These are phyloP conservation scores for Pleurostoma richardsiae DNA, from an alignment of 2,329 filamentous ascomycete species.

Conservation along the genomic window DNA sequence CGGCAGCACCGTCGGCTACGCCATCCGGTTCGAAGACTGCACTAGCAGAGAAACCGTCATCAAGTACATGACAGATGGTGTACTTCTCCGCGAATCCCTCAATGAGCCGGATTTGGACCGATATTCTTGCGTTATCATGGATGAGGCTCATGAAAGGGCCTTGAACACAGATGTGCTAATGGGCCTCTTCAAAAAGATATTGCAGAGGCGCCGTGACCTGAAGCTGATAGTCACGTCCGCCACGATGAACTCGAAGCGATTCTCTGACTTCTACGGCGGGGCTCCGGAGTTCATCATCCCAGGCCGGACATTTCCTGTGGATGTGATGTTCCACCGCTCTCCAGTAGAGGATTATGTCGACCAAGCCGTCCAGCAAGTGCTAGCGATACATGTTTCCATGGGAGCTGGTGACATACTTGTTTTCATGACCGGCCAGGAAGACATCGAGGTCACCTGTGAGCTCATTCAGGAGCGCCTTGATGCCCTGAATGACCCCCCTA, in stretches of 20 bases:
- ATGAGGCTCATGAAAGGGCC: slow-evolving; percentile 95
- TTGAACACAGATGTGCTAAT: slow-evolving; percentile 96
- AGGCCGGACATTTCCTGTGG: slow-evolving; percentile 92
- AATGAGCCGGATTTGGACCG: slow-evolving; percentile 90
- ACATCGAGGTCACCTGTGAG: slow-evolving; percentile 96
- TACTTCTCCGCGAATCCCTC: slow-evolving; percentile 86
- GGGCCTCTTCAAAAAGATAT: slow-evolving; percentile 95
- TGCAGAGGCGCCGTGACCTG: slow-evolving; percentile 81
- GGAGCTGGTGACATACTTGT: slow-evolving; percentile 89
- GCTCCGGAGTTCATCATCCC: slow-evolving; percentile 96
- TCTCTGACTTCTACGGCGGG: slow-evolving; percentile 92
- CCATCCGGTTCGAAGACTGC: slow-evolving; percentile 97
- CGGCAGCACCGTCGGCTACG: slow-evolving; percentile 86
- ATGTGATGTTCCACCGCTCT: slow-evolving; percentile 90
- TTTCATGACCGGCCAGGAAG: slow-evolving; percentile 99
- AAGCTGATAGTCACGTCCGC: slow-evolving; percentile 98
- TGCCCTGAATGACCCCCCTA: slow-evolving; percentile 87
- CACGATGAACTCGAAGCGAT: slow-evolving; percentile 96
- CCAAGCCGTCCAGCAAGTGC: slow-evolving; percentile 89
- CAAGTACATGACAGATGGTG: slow-evolving; percentile 99
- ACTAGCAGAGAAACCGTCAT: slow-evolving; percentile 93
- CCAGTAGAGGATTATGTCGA: slow-evolving; percentile 98
- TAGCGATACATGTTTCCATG: slow-evolving; percentile 95
- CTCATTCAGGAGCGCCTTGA: slow-evolving; percentile 82
- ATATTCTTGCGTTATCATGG: slow-evolving; percentile 99